Evolutionary conservation across 2,329 filamentous ascomycete genomes (phyloP).

Genomic region (Gremmenia infestans): DNA sequence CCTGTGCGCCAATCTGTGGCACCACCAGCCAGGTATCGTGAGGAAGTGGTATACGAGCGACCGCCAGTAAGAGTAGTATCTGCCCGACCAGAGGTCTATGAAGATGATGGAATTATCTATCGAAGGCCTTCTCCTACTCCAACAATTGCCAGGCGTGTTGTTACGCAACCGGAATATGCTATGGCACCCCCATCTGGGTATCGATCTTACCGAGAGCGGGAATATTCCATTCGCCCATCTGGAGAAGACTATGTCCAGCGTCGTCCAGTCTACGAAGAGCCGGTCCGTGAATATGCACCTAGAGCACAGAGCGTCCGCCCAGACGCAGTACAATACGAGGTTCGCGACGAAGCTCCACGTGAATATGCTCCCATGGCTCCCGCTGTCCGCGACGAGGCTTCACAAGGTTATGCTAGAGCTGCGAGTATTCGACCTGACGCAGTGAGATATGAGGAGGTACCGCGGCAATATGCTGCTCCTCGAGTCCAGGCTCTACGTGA

Average conservation of each 20-base stretch:
- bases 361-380: constrained; percentile 34
- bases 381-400: constrained; percentile 44
- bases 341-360: constrained; percentile 23
- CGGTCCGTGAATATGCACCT: constrained; percentile 44
- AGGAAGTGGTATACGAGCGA: constrained; percentile 64
- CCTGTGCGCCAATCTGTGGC: constrained; percentile 50
- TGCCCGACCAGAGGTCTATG: constrained; percentile 24
- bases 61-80: constrained; percentile 26
- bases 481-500: constrained; percentile 41
- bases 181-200: constrained; percentile 40
- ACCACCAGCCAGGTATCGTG: constrained; percentile 42
- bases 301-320: constrained; percentile 52
- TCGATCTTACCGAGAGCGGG: constrained; percentile 51
- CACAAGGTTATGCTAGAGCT: constrained; percentile 19
- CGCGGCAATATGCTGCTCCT: constrained; percentile 35
- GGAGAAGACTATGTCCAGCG: constrained; percentile 40
- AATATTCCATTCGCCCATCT: constrained; percentile 49
- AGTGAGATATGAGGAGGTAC: constrained; percentile 35
- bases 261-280: constrained; percentile 41
- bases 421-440: constrained; percentile 53
- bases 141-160: constrained; percentile 47
- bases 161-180: constrained; percentile 58
- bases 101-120: constrained; percentile 36
- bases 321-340: constrained; percentile 38
- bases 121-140: constrained; percentile 46